Percentiles rank a stretch among this genome's conserved stretches.
Conservation (phyloP, 1,284 basidiomycete genomes). For the Hymenochaete sp. region DNA sequence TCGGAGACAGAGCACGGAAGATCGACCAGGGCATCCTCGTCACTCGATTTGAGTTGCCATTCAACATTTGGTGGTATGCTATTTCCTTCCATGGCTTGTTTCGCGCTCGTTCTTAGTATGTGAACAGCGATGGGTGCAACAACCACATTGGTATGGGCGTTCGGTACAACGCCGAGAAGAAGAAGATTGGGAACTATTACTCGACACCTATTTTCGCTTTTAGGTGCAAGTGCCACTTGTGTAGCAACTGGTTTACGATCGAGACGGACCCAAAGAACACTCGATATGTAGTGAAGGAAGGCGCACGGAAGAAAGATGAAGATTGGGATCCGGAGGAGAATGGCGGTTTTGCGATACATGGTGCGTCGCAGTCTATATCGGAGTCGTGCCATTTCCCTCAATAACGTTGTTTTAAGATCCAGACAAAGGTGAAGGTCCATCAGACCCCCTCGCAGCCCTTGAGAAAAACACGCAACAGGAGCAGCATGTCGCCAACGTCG, state of each 20-base stretch:
- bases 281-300: conserved; percentile 84
- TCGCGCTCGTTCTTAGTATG: neutral
- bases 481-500: conserved; percentile 59
- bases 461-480: conserved; percentile 83
- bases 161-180: conserved; percentile 98
- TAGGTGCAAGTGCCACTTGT: conserved; percentile 94
- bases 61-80: conserved; percentile 94
- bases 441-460: conserved; percentile 78
- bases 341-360: conserved; percentile 84
- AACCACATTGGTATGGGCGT: conserved; percentile 96
- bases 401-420: conserved; percentile 55
- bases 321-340: conserved; percentile 97
- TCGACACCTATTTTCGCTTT: conserved; percentile 93
- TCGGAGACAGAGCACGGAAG: conserved; percentile 87
- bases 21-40: conserved; percentile 91
- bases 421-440: conserved; percentile 49
- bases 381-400: neutral
- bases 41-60: conserved; percentile 89
- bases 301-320: conserved; percentile 85
- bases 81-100: too few species aligned
- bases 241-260: conserved; percentile 91
- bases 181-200: conserved; percentile 92
- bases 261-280: conserved; percentile 98
- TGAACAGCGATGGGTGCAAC: conserved; percentile 72
- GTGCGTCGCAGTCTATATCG: too few species aligned